A percentile compares a stretch with the other conserved stretches of the same genome.
Evolutionary conservation across 2,329 filamentous ascomycete genomes (phyloP).

Genomic region (Microascus cirrosus): DNA sequence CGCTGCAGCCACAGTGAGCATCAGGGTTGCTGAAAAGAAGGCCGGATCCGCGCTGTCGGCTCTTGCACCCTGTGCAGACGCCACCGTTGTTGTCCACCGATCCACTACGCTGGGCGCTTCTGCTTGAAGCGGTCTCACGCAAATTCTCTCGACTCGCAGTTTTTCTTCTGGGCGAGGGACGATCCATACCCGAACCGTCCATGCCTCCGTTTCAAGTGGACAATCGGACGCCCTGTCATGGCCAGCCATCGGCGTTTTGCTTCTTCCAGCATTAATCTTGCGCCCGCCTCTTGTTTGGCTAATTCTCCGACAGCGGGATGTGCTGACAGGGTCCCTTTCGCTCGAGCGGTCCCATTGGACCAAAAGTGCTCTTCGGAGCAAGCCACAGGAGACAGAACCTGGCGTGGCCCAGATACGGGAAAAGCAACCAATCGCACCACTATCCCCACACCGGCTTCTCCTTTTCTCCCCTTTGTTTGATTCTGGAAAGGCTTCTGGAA

Average conservation of each 20-base stretch:
- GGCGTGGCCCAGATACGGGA: not conserved
- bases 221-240: not conserved
- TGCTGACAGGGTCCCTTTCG: no score
- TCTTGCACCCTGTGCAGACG: no score
- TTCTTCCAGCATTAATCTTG: not conserved
- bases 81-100: not conserved
- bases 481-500: not conserved
- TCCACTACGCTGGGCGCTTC: no score
- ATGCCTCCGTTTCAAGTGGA: not conserved
- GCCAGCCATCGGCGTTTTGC: not conserved
- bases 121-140: not conserved
- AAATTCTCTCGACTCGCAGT: not conserved
- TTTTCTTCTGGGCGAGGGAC: not conserved
- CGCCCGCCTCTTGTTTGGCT: no score
- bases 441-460: not conserved
- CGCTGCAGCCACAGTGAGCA: not conserved
- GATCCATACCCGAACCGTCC: not conserved
- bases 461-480: not conserved
- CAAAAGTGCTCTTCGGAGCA: not conserved
- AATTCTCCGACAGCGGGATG: no score
- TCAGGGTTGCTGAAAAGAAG: no score
- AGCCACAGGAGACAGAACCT: not conserved
- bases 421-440: not conserved
- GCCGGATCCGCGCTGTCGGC: no score
- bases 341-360: not conserved